Evolutionary conservation across 179 eudicot genomes (phyloP), one percentile per base, ranked within the genome.

Genomic region (Heliamphora pulchella): DNA sequence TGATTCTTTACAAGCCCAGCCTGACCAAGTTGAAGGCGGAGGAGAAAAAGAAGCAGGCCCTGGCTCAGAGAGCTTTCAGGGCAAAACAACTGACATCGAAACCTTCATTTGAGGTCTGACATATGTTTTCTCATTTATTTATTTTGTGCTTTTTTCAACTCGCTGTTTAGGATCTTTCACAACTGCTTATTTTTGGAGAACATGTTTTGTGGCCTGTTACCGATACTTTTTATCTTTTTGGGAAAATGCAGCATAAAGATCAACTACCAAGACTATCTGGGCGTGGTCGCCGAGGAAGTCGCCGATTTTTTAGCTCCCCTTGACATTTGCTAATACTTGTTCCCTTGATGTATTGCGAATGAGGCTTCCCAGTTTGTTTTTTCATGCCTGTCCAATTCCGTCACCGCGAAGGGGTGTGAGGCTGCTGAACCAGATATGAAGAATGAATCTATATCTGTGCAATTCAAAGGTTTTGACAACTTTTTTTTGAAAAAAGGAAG

Each of bases 1-100:
- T 93, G 80, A 93, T 95, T 75, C 89, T 95, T 20, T 95, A 95
- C 77, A 82, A 97, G 71, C 98, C 98, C 6, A 95, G 98, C 85
- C 44, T 93, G 80, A 80, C 91, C 20, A 93, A 91, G 82, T 64
- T 90, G 70, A 84, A 90, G 87, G 97, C 89, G 13, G 98, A 88
- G 79, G 89, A 91, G 92, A 94, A 91, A 83, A 94, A 83, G 91
- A 89, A 87, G 78, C 86, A 87, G 83, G 79, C 85, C 78, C 86
- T 86, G 83, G 79, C 85, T 80, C 90, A 88, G 72, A 84, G 74
- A 74, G 62, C 83, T 66, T 84, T 84, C 71, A 70, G 57, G 75
- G 83, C 74, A 74, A 87, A 78, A 75, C 84, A 71, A 65, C 7
- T 46, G 5, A 55, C 79, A 43, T 77, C 20, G 2, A 85, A 63